Evolutionary conservation across 371 early-diverging fungal genomes (phyloP), one percentile per base, ranked within the genome.

Genomic region (Haplosporangium sp.): DNA sequence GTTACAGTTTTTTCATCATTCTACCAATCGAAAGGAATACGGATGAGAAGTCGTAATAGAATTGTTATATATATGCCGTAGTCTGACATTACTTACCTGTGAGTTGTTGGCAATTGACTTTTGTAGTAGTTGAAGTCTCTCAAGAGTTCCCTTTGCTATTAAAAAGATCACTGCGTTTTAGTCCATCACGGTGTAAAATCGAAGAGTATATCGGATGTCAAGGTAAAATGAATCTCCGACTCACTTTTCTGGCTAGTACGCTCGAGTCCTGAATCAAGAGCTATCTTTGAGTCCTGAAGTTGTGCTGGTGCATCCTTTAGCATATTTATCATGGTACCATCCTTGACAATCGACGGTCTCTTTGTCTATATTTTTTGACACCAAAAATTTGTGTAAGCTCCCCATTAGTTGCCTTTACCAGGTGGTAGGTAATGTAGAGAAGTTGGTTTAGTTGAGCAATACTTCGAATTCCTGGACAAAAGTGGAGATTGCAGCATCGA

Each of bases 391-490:
- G 13, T 61, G 35, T 34, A 48, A 47, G 44, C 35, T 20, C 27
- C 1, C 27, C 1, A 27, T 27, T 27, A 27, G 27, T 27, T 27
- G 27, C 27, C 27, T 27, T 27, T 27, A 27, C 27, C 27, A 27
- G 27, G 27, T 27, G 27, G 27, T 27, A 27, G 27, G 1, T 27
- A 27, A 27, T 27, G 27, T 27, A 27, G 27, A 27, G 27, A 27
- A 27, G 9, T 39, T 34, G 6, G 44, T 50, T 50, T 50, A 27
- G 55, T 35, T 34, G 35, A 27, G 27, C 35, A 55, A 19, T 77
- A 78, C 79, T 37, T 78, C 79, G 35, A 78, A 78, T 55, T 78
- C 79, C 17, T 74, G 60, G 1, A 67, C 50, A 37, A 78, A 71
- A 15, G 71, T 67, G 6, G 42, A 45, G n/a, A 78, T 63, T 35